Conservation (phyloP, 176 grass and related monocot genomes). For the Urochloa ruziziensis region DNA sequence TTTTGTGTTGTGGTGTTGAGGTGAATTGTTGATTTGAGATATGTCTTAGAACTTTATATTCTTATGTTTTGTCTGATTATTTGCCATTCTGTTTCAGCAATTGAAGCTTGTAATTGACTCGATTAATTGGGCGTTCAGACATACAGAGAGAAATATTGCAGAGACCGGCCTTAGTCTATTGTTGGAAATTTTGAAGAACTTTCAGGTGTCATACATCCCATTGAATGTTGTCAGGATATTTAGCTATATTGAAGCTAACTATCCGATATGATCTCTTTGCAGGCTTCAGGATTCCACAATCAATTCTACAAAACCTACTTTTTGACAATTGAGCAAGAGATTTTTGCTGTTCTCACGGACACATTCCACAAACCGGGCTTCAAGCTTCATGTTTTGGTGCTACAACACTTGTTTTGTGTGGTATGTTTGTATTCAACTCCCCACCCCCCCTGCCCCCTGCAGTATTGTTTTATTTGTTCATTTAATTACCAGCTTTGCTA, state of each 20-base stretch:
- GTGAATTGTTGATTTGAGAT: background rate
- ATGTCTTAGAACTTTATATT: background rate
- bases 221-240: background rate
- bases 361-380: conserved; percentile 99
- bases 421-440: conserved; percentile 37
- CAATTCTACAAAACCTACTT: conserved; percentile 99
- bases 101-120: conserved; percentile 99
- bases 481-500: conserved; percentile 24
- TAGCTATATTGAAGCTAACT: conserved; percentile 6
- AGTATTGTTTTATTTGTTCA: background rate
- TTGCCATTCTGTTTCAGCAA: conserved; percentile 65
- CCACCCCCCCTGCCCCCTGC: background rate
- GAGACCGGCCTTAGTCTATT: conserved; percentile 95
- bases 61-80: conserved; percentile 35
- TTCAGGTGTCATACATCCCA: conserved; percentile 57
- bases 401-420: conserved; percentile 96
- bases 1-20: background rate
- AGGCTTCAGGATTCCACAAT: conserved; percentile 93
- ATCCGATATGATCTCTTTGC: conserved; percentile 23
- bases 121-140: conserved; percentile 97
- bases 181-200: conserved; percentile 92
- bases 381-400: conserved; percentile 96
- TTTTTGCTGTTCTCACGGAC: conserved; percentile 96
- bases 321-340: conserved; percentile 96
- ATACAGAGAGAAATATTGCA: conserved; percentile 99